A percentile compares a stretch with the other conserved stretches of the same genome.
These are phyloP conservation scores for Kwoniella dejecticola DNA, from an alignment of 768 basidiomycete genomes.

Conservation along the genomic window DNA sequence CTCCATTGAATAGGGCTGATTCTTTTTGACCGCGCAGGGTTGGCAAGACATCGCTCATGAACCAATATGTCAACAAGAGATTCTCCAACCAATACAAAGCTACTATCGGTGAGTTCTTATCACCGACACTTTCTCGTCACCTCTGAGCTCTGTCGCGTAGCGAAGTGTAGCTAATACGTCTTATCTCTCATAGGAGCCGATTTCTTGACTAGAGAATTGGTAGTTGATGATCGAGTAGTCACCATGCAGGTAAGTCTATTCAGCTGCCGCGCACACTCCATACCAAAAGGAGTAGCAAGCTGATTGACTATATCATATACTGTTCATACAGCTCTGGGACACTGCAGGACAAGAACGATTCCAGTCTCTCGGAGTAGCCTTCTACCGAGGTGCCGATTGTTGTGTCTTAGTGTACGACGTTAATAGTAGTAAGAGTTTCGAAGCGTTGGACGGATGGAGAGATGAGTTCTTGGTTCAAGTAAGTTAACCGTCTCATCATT, in stretches of 20 bases:
- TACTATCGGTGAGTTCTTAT: slow-evolving; percentile 60
- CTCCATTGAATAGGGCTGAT: too few species aligned
- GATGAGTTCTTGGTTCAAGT: slow-evolving; percentile 92
- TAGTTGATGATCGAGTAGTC: slow-evolving; percentile 95
- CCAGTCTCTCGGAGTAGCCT: slow-evolving; percentile 97
- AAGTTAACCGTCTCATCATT: slow-evolving; percentile 21
- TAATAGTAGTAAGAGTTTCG: slow-evolving; percentile 97
- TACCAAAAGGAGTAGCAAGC: too few species aligned
- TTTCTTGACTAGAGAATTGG: slow-evolving; percentile 90
- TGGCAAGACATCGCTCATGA: slow-evolving; percentile 99
- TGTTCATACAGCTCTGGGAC: slow-evolving; percentile 80
- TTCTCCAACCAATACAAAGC: slow-evolving; percentile 99
- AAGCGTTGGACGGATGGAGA: slow-evolving; percentile 97
- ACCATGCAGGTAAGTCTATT: slow-evolving; percentile 84
- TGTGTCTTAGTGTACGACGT: slow-evolving; percentile 99
- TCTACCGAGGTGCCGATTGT: slow-evolving; percentile 98
- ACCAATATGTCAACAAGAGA: slow-evolving; percentile 99
- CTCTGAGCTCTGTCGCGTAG: not conserved
- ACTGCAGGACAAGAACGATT: slow-evolving; percentile 99
- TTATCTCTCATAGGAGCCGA: slow-evolving; percentile 56
- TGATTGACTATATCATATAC: too few species aligned
- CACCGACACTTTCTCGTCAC: not conserved
- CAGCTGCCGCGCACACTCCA: not conserved
- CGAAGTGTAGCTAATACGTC: too few species aligned
- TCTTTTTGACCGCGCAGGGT: slow-evolving; percentile 62